These are phyloP conservation scores for Paraconiothyrium brasiliense DNA, from an alignment of 2,329 filamentous ascomycete species.

Conservation along the genomic window DNA sequence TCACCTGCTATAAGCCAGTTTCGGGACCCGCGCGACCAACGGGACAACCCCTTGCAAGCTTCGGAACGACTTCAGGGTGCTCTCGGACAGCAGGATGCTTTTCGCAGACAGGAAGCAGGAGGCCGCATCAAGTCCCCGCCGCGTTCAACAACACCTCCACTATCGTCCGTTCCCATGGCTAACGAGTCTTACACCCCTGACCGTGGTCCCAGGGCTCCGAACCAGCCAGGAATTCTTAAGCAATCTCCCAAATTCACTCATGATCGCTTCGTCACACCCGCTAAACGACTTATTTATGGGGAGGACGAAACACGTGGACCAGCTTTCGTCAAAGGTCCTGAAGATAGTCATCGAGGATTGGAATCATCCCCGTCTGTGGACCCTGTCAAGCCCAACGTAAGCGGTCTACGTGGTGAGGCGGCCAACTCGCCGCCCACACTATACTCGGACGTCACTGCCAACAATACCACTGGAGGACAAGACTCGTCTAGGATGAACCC, in stretches of 20 bases:
- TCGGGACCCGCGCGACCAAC: conserved; percentile 35
- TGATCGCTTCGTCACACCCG: conserved; percentile 44
- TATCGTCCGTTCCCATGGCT: conserved; percentile 58
- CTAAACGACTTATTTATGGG: conserved; percentile 45
- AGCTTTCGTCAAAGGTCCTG: conserved; percentile 33
- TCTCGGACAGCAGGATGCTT: conserved; percentile 35
- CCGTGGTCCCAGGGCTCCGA: conserved; percentile 56
- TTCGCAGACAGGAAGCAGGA: conserved; percentile 30
- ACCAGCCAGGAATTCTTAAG: conserved; percentile 34
- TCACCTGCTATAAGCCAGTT: conserved; percentile 61
- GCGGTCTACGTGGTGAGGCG: conserved; percentile 44
- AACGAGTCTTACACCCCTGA: conserved; percentile 65
- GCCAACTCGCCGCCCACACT: conserved; percentile 49
- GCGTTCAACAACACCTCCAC: conserved; percentile 58
- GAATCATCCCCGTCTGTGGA: conserved; percentile 45
- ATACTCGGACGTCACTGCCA: conserved; percentile 47
- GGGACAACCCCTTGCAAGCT: conserved; percentile 65
- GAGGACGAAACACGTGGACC: conserved; percentile 32
- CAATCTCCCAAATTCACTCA: conserved; percentile 42
- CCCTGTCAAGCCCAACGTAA: conserved; percentile 42
- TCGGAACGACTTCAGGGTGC: conserved; percentile 56
- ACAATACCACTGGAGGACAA: conserved; percentile 38
- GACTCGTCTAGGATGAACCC: conserved; percentile 42
- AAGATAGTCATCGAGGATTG: conserved; percentile 32
- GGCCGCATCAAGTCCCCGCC: conserved; percentile 52